Evolutionary conservation across 192 early-diverging fungal species (phyloP).

Genomic region (Backusella tarrabulga): DNA sequence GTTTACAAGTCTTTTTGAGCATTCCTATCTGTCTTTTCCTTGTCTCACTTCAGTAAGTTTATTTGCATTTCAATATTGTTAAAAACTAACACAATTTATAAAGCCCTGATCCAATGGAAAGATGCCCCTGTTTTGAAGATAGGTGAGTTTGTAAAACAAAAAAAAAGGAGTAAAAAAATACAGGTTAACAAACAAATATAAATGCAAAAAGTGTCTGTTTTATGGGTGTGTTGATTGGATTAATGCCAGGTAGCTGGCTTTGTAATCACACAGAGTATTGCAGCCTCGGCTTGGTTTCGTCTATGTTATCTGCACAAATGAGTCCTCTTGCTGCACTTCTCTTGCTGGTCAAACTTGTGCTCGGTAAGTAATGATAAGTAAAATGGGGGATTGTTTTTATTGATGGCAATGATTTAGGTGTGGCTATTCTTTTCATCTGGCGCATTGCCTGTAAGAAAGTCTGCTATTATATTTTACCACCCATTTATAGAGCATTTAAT

Average conservation of each 20-base stretch:
- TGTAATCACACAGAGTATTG: constrained; percentile 20
- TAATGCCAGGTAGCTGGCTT: constrained; percentile 58
- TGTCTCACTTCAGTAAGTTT: constrained; percentile 36
- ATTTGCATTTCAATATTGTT: not conserved
- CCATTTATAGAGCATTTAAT: constrained; percentile 53
- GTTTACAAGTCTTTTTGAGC: constrained; percentile 29
- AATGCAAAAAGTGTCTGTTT: constrained; percentile 50
- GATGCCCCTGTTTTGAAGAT: constrained; percentile 78
- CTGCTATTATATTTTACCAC: constrained; percentile 47
- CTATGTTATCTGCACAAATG: not conserved
- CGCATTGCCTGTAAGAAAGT: constrained; percentile 47
- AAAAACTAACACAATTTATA: constrained; percentile 24
- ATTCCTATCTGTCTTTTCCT: constrained; percentile 30
- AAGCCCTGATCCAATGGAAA: constrained; percentile 65
- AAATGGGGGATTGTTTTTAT: not conserved
- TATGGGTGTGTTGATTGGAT: constrained; percentile 59
- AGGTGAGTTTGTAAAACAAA: constrained; percentile 25
- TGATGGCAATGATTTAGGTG: constrained; percentile 22
- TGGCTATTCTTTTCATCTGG: constrained; percentile 53
- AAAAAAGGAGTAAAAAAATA: not conserved
- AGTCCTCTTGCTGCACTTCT: not conserved
- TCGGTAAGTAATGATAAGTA: constrained; percentile 15
- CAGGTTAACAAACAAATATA: not conserved
- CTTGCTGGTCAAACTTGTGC: constrained; percentile 13
- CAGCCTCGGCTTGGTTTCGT: not conserved